A percentile compares a stretch with the other conserved stretches of the same genome.
phyloP scores from a whole-genome alignment of 1,284 basidiomycete species.

The Melanopsichium pennsylvanicum region DNA sequence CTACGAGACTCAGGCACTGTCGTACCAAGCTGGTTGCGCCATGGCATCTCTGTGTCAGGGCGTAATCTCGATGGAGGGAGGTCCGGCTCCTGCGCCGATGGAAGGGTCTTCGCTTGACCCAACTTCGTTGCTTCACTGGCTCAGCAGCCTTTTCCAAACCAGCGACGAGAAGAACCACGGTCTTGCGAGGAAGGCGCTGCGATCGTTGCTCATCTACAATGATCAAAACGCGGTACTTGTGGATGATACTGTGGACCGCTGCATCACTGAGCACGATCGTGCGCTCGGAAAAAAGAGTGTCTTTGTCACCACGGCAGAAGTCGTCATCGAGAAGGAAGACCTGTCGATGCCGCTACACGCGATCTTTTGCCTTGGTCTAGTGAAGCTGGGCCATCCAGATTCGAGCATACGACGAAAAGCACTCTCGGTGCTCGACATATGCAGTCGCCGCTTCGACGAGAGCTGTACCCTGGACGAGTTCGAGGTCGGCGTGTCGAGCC shows the following conservation, averaged over 20 bases:
- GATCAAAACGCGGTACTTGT: constrained; percentile 74
- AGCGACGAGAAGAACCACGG: constrained; percentile 65
- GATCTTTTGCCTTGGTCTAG: constrained; percentile 79
- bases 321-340: constrained; percentile 72
- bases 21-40: constrained; percentile 77
- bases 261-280: constrained; percentile 73
- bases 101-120: constrained; percentile 71
- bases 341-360: constrained; percentile 79
- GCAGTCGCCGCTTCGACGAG: constrained; percentile 61
- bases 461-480: constrained; percentile 66
- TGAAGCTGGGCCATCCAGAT: constrained; percentile 82
- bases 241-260: constrained; percentile 76
- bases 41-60: constrained; percentile 74
- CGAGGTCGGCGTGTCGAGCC: constrained; percentile 80
- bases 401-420: constrained; percentile 77
- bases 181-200: constrained; percentile 74
- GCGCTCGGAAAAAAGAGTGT: constrained; percentile 69
- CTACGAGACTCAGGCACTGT: constrained; percentile 71
- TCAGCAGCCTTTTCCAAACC: constrained; percentile 68
- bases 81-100: constrained; percentile 83
- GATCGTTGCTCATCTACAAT: constrained; percentile 75
- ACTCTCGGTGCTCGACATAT: constrained; percentile 80
- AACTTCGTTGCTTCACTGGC: constrained; percentile 68
- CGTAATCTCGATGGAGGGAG: constrained; percentile 67
- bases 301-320: constrained; percentile 81